Conservation (phyloP, 2,329 filamentous ascomycete species). For the Cryoendolithus antarcticus region DNA sequence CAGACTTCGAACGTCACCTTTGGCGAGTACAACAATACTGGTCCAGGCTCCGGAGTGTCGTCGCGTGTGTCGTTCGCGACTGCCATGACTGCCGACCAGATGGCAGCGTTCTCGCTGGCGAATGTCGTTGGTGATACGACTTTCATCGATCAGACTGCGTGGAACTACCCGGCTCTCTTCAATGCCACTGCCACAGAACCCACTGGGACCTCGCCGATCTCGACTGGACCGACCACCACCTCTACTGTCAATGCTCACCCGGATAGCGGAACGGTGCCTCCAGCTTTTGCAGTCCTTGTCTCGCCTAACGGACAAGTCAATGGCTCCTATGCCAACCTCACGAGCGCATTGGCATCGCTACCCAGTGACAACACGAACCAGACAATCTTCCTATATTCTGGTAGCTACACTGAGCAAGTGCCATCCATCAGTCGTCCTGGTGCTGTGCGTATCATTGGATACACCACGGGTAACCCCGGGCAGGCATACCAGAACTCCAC, state of each 20-base stretch:
- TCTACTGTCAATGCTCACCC: slow-evolving; percentile 27
- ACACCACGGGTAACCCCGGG: slow-evolving; percentile 22
- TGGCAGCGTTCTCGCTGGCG: slow-evolving; percentile 23
- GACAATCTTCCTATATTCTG: slow-evolving; percentile 30
- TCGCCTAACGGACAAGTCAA: slow-evolving; percentile 22
- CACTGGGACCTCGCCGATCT: slow-evolving; percentile 10
- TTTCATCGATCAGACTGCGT: slow-evolving; percentile 32
- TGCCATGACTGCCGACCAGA: slow-evolving; percentile 25
- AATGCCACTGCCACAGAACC: slow-evolving; percentile 7
- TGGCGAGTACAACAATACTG: slow-evolving; percentile 47
- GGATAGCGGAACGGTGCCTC: slow-evolving; percentile 29
- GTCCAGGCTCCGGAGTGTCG: slow-evolving; percentile 38
- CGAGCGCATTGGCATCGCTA: slow-evolving; percentile 25
- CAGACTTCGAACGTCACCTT: slow-evolving; percentile 42
- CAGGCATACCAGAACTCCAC: slow-evolving; percentile 25
- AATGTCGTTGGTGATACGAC: slow-evolving; percentile 30
- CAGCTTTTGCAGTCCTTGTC: slow-evolving; percentile 31
- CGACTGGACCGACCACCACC: slow-evolving; percentile 16
- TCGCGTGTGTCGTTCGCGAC: slow-evolving; percentile 38
- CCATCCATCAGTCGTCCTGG: slow-evolving; percentile 28
- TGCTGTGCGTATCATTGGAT: slow-evolving; percentile 26
- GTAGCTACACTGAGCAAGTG: slow-evolving; percentile 32
- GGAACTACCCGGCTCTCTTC: slow-evolving; percentile 27
- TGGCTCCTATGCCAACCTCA: slow-evolving; percentile 23
- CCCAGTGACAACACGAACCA: slow-evolving; percentile 24